Base-by-base conservation (phyloP, 139 green algal species). In the Chlamydomonas incerta region DNA sequence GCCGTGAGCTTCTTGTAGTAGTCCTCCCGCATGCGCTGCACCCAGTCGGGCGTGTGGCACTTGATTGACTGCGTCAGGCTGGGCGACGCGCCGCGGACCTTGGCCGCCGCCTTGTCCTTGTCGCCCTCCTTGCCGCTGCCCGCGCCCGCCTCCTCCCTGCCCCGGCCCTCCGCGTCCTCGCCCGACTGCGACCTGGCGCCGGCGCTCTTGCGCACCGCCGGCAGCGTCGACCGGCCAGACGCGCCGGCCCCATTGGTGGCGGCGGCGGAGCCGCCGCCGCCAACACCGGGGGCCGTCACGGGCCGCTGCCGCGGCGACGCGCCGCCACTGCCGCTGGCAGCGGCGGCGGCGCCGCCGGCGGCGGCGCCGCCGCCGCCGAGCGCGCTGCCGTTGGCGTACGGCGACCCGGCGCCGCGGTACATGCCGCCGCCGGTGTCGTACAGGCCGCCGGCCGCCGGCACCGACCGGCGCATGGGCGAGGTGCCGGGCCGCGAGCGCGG, bases 1-100 rank as follows among this genome's bases (percentile, higher is more conserved):
- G 35, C 15, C 15, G 75, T 73, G 29, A 72, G 34, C 60, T 62
- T 72, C 75, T 83, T 83, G 75, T 73, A 83, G 75, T 73, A 62
- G 62, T 83, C 60, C 75, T 83, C 77, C 46, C 74, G 77, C 77
- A 83, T 83, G 34, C 77, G 62, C 29, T 31, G 5, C 37, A 83
- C 77, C 77, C 77, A 83, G 34, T 83, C 77, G 18, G 77, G 77
- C 20, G 41, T 74, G 63, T 74, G 77, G 41, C 62, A 74, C 37
- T 74, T 74, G n/a, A 70, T 55, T 3, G 4, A 29, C 23, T 24
- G 28, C 41, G 50, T 83, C n/a, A 83, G 62, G 15, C 74, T 65
- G 1, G 50, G 41, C 18, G 63, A 74, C 3, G 77, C 63, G 29
- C 63, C 77, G 10, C 15, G 1, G 63, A 66, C 62, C 62, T 73